These are phyloP conservation scores for Trametes sp. DNA, from an alignment of 1,284 basidiomycete genomes.

Conservation along the genomic window DNA sequence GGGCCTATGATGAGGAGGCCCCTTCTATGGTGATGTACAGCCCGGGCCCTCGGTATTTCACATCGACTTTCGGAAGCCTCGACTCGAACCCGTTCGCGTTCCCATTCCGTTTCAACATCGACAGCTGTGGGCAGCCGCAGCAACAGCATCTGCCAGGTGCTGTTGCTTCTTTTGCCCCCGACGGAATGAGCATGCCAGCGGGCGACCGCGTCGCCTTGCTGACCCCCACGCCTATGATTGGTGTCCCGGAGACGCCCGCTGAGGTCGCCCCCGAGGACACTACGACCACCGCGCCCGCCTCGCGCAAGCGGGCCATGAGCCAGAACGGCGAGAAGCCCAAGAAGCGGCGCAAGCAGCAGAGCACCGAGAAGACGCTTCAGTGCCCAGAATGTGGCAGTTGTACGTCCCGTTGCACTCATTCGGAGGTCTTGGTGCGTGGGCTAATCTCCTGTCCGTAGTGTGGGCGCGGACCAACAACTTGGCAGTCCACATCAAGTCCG, in stretches of 20 bases:
- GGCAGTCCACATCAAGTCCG: background rate
- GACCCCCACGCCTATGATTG: background rate
- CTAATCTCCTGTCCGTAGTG: background rate
- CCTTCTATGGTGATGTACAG: background rate
- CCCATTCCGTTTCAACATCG: background rate
- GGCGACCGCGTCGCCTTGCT: background rate
- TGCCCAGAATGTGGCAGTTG: constrained; percentile 8
- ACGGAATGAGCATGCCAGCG: constrained; percentile 10
- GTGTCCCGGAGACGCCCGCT: background rate
- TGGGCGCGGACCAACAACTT: constrained; percentile 15
- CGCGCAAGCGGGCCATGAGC: background rate
- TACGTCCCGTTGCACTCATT: background rate
- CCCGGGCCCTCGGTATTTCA: background rate
- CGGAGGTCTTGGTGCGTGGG: background rate
- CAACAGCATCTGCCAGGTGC: constrained; percentile 16
- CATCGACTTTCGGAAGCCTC: background rate
- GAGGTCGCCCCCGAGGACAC: background rate
- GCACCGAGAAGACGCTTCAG: constrained; percentile 2
- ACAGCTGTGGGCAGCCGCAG: constrained; percentile 8
- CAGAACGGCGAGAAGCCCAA: background rate
- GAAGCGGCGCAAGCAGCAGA: constrained; percentile 8
- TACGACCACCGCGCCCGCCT: background rate
- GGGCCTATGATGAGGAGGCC: background rate
- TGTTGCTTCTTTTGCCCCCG: constrained; percentile 8
- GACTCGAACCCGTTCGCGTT: background rate